These are phyloP conservation scores for Neurospora sp. DNA, from an alignment of 495 filamentous ascomycete species.

Conservation along the genomic window DNA sequence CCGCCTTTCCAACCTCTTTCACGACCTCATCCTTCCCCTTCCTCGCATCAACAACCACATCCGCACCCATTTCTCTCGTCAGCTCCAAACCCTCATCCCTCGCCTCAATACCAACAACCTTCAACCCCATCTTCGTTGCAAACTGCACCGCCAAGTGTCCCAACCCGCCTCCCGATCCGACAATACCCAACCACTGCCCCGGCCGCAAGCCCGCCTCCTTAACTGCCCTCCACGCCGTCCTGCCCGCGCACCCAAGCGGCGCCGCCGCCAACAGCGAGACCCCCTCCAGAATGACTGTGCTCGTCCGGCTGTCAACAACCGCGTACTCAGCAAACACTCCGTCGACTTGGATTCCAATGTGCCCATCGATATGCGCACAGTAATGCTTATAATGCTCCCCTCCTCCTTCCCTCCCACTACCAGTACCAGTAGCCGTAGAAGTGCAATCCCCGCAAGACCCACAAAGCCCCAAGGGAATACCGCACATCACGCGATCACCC, in stretches of 20 bases:
- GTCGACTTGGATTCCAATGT: slow-evolving; percentile 36
- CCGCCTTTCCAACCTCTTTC: slow-evolving; percentile 33
- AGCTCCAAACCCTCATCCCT: slow-evolving; percentile 42
- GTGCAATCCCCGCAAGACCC: slow-evolving; percentile 38
- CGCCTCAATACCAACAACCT: slow-evolving; percentile 46
- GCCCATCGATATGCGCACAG: slow-evolving; percentile 21
- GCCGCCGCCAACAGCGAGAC: slow-evolving; percentile 41
- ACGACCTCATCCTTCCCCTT: slow-evolving; percentile 34
- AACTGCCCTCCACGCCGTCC: slow-evolving; percentile 44
- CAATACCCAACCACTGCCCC: slow-evolving; percentile 41
- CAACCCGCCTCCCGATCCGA: slow-evolving; percentile 49
- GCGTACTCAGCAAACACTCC: slow-evolving; percentile 47
- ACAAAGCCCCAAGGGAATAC: slow-evolving; percentile 37
- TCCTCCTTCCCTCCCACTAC: neutral
- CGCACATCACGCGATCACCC: slow-evolving; percentile 43
- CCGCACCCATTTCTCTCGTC: slow-evolving; percentile 33
- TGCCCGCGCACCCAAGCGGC: slow-evolving; percentile 47
- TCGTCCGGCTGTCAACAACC: slow-evolving; percentile 34
- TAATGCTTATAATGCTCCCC: slow-evolving; percentile 37
- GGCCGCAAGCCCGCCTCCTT: slow-evolving; percentile 29
- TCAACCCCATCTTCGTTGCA: slow-evolving; percentile 41
- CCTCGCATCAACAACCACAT: slow-evolving; percentile 43
- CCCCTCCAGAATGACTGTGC: slow-evolving; percentile 34
- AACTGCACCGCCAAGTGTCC: slow-evolving; percentile 48
- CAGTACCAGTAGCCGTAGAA: slow-evolving; percentile 5